Conservation (phyloP, 331 rosid species). For the Quercus lobata region DNA sequence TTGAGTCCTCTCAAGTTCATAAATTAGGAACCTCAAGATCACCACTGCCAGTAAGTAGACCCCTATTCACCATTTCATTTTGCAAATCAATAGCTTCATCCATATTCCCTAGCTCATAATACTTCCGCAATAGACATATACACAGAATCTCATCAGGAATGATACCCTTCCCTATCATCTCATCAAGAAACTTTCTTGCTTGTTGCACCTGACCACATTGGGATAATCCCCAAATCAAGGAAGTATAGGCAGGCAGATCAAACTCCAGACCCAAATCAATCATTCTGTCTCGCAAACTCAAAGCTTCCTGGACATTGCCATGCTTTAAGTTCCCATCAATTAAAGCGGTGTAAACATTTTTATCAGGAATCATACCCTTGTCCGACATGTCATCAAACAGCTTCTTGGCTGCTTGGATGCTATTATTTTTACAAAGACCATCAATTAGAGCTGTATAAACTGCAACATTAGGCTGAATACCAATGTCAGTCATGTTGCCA, state of each 20-base stretch:
- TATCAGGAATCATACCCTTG: constrained; percentile 78
- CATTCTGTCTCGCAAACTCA: constrained; percentile 57
- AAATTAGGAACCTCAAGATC: constrained; percentile 32
- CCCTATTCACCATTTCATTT: constrained; percentile 56
- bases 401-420: constrained; percentile 62
- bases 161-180: constrained; percentile 75
- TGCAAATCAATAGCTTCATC: constrained; percentile 65
- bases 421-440: constrained; percentile 66
- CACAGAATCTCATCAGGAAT: constrained; percentile 78
- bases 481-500: constrained; percentile 46
- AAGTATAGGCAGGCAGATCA: constrained; percentile 77
- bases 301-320: constrained; percentile 73
- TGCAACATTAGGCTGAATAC: constrained; percentile 76
- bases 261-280: constrained; percentile 64
- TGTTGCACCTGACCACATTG: constrained; percentile 53
- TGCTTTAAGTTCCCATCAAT: constrained; percentile 89
- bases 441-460: constrained; percentile 83
- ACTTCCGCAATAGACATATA: constrained; percentile 51
- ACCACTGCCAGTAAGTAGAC: constrained; percentile 38
- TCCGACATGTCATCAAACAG: constrained; percentile 73
- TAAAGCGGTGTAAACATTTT: constrained; percentile 63
- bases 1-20: constrained; percentile 37
- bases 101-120: constrained; percentile 55
- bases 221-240: constrained; percentile 79
- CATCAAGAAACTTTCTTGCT: constrained; percentile 69